Evolutionary conservation across 495 filamentous ascomycete species (phyloP).

Genomic region (Talaromyces borbonicus): DNA sequence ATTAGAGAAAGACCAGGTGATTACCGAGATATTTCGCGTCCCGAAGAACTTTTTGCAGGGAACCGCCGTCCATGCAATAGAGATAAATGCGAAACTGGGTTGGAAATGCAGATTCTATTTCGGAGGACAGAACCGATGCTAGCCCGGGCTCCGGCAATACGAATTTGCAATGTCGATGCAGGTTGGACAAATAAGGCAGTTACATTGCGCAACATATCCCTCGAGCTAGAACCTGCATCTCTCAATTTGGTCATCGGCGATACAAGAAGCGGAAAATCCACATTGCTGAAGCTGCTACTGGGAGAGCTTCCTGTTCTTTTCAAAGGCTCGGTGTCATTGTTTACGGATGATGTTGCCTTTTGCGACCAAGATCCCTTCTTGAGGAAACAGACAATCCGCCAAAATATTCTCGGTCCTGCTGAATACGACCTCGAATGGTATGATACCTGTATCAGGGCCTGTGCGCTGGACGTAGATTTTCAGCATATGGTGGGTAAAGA

Average conservation of each 20-base stretch:
- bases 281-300: constrained; percentile 29
- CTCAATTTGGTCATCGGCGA: constrained; percentile 8
- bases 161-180: background rate
- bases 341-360: constrained; percentile 19
- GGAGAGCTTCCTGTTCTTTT: constrained; percentile 31
- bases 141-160: background rate
- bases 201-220: background rate
- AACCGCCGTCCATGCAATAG: too few species aligned
- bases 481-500: constrained; percentile 49
- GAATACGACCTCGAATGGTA: constrained; percentile 29
- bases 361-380: constrained; percentile 31
- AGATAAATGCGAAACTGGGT: too few species aligned
- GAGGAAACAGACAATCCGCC: constrained; percentile 23
- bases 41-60: background rate
- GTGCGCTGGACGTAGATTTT: constrained; percentile 50
- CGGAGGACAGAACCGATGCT: background rate
- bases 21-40: background rate
- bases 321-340: constrained; percentile 19
- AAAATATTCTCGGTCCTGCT: constrained; percentile 18
- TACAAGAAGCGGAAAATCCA: constrained; percentile 8
- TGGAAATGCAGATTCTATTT: too few species aligned
- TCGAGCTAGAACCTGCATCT: background rate
- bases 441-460: constrained; percentile 43
- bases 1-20: constrained; percentile 20
- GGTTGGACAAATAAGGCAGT: background rate